These are phyloP conservation scores for Neonectria neomacrospora DNA, from an alignment of 2,329 filamentous ascomycete species.

Conservation along the genomic window DNA sequence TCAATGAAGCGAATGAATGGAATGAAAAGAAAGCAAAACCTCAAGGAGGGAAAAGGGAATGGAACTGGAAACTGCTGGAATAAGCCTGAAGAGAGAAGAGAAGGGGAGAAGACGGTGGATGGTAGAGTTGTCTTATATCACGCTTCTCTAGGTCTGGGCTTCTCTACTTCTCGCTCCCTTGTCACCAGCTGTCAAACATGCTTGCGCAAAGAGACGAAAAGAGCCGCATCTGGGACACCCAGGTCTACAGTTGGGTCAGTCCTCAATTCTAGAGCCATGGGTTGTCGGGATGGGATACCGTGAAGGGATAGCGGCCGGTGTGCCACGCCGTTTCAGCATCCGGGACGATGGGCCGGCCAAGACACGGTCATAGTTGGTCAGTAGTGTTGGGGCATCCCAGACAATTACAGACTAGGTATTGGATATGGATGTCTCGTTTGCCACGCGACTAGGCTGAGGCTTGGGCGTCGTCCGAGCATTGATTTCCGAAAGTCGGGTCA, in stretches of 20 bases:
- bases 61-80: slow-evolving; percentile 41
- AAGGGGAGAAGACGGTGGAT: slow-evolving; percentile 1
- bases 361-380: not conserved
- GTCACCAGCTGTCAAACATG: not conserved
- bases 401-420: not conserved
- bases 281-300: slow-evolving; percentile 30
- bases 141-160: not conserved
- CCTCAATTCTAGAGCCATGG: slow-evolving; percentile 26
- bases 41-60: slow-evolving; percentile 40
- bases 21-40: slow-evolving; percentile 41
- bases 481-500: not conserved
- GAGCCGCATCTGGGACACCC: slow-evolving; percentile 30
- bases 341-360: slow-evolving; percentile 11
- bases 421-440: not conserved
- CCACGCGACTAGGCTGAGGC: not conserved
- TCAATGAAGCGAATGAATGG: slow-evolving; percentile 46
- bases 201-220: not conserved
- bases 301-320: slow-evolving; percentile 31
- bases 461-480: not conserved
- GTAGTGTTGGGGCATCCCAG: not conserved
- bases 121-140: slow-evolving; percentile 32
- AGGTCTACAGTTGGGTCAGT: slow-evolving; percentile 15
- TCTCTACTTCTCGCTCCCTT: not conserved
- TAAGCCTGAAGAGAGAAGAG: slow-evolving; percentile 39
- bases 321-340: slow-evolving; percentile 38